Base-by-base conservation (phyloP, 768 basidiomycete genomes). In the Pulveroboletus sp. region DNA sequence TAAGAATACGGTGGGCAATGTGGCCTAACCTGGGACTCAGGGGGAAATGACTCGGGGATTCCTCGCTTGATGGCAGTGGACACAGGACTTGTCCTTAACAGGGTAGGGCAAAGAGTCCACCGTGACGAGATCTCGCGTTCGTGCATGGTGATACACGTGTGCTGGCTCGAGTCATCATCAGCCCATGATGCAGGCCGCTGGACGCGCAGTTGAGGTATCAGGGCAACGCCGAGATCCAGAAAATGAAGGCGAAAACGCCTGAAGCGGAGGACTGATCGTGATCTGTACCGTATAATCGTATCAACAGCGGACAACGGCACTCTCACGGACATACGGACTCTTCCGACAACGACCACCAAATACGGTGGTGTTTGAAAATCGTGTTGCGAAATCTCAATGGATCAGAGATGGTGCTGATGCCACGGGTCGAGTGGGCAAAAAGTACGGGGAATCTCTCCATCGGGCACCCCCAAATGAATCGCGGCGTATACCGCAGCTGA, bases 271-370 rank as follows among this genome's bases (percentile, higher is more conserved):
- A 26, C 35, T 48, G 57, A 64, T 62, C 44, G 52, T 55, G 59
- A 61, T 64, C 54, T 58, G 18, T 58, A 43, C 43, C 54, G 59
- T 51, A 54, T 47, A 59, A 59, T 56, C 59, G 47, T 56, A 54
- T 58, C 57, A 59, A 46, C 28, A 40, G 28, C 26, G 38, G 38
- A 45, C 28, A 48, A 49, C 52, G 49, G 52, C 27, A 27, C 51
- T 68, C 64, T 57, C 64, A 66, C 62, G 61, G 27, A 56, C 37
- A 47, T 49, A 57, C 61, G 64, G 53, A 57, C 48, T 42, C 36
- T 54, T 51, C 54, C 60, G 56, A 55, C 44, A 50, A 33, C 60
- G 49, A 57, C 33, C 46, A 55, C 60, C 49, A 52, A 41, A 53
- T 44, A 14, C 46, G 55, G 42, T 37, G 28, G 44, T 52, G 48